These are phyloP conservation scores for Trichoderma endophyticum DNA, from an alignment of 2,329 filamentous ascomycete species.

Conservation along the genomic window DNA sequence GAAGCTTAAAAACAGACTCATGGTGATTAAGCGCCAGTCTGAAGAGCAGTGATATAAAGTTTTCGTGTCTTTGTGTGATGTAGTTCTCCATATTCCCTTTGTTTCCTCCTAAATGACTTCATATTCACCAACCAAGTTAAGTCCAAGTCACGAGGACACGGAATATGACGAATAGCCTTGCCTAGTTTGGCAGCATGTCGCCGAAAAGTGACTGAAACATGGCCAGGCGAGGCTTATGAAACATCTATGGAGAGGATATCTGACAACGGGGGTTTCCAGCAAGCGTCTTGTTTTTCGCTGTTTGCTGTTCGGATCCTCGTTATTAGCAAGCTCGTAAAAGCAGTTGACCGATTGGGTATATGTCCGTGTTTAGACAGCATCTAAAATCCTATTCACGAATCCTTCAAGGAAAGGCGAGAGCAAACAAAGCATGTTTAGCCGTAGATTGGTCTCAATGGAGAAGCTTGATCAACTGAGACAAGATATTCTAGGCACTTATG, in stretches of 20 bases:
- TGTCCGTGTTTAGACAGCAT: not conserved
- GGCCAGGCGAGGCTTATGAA: not conserved
- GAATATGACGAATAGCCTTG: not conserved
- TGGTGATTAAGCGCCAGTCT: not conserved
- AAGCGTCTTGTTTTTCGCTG: not conserved
- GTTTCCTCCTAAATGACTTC: not conserved
- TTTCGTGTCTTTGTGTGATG: not conserved
- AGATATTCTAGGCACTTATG: not conserved
- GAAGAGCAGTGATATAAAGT: not conserved
- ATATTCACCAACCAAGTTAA: not conserved
- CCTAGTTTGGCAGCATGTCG: not conserved
- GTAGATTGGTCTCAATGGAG: not conserved
- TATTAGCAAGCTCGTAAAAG: not conserved
- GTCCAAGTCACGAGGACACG: not conserved
- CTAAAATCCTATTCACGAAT: not conserved
- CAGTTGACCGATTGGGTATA: not conserved
- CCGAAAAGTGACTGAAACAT: not conserved
- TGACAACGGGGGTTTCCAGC: not conserved
- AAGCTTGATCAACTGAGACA: not conserved
- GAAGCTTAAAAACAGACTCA: conserved; percentile 11
- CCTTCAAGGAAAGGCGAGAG: not conserved
- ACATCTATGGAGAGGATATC: not conserved
- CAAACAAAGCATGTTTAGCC: not conserved
- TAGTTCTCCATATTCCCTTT: not conserved
- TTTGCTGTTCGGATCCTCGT: not conserved